phyloP scores from a whole-genome alignment of 768 basidiomycete genomes.

The Leucosporidium scottii region DNA sequence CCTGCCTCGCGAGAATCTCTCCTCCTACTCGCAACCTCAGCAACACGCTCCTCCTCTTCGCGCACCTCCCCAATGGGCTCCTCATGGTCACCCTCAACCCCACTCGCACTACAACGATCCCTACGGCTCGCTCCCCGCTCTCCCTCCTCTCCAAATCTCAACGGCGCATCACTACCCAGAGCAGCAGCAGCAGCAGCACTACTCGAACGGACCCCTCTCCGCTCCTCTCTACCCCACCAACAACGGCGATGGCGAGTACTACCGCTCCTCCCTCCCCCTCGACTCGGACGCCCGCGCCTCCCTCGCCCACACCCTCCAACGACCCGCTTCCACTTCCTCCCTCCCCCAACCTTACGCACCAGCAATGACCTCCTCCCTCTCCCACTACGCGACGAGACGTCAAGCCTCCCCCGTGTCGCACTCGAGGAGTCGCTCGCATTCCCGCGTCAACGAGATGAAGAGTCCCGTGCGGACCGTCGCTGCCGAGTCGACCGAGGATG shows the following conservation, averaged over 20 bases:
- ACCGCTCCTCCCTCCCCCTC: neutral
- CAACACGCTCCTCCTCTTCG: neutral
- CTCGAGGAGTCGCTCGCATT: too few relatives aligned
- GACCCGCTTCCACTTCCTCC: neutral
- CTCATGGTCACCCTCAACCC: too few relatives aligned
- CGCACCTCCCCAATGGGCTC: too few relatives aligned
- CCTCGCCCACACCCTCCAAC: neutral
- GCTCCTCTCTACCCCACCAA: neutral
- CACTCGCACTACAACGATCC: neutral
- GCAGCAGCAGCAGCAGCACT: neutral
- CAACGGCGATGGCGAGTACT: neutral
- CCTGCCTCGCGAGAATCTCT: neutral
- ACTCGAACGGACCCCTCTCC: neutral
- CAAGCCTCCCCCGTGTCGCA: too few relatives aligned
- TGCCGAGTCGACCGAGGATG: neutral
- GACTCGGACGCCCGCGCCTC: neutral
- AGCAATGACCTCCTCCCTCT: neutral
- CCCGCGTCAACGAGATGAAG: too few relatives aligned
- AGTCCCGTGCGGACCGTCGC: neutral
- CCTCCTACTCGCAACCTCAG: neutral
- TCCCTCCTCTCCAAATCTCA: neutral
- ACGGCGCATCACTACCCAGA: neutral
- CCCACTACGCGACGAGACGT: neutral
- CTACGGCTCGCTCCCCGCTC: neutral
- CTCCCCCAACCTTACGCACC: neutral